These are phyloP conservation scores for Lyophyllum semitale DNA, from an alignment of 768 basidiomycete genomes.

Conservation along the genomic window DNA sequence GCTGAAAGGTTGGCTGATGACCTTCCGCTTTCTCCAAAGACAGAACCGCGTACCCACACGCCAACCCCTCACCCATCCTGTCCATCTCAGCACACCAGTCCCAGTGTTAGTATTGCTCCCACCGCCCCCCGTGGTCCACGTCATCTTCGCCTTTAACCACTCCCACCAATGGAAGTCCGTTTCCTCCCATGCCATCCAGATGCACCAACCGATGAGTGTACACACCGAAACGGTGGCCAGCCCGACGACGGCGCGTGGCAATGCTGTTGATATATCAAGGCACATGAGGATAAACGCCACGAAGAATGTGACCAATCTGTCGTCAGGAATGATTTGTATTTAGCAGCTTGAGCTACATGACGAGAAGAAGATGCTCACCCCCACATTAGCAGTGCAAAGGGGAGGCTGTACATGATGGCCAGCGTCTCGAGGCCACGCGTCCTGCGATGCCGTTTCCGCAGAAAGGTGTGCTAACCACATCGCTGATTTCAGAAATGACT, in stretches of 20 bases:
- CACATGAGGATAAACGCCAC: constrained; percentile 27
- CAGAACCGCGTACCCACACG: too few species aligned
- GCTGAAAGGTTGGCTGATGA: too few species aligned
- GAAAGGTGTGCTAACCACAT: not conserved
- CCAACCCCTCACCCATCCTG: too few species aligned
- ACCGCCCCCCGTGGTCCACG: too few species aligned
- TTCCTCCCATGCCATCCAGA: constrained; percentile 20
- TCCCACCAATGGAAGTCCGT: not conserved
- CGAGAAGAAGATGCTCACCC: constrained; percentile 16
- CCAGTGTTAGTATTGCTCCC: too few species aligned
- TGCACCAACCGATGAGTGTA: constrained; percentile 24
- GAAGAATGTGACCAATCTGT: constrained; percentile 27
- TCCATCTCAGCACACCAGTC: too few species aligned
- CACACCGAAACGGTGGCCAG: constrained; percentile 4
- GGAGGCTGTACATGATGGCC: constrained; percentile 11
- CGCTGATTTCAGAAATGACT: too few species aligned
- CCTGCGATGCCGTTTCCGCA: not conserved
- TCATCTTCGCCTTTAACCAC: too few species aligned
- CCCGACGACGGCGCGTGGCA: constrained; percentile 17
- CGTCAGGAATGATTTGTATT: too few species aligned
- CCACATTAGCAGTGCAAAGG: constrained; percentile 9
- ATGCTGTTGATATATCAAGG: constrained; percentile 17
- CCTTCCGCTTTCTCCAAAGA: too few species aligned
- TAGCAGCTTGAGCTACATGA: not conserved
- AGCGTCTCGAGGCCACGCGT: not conserved